phyloP scores from a whole-genome alignment of 176 grass and related monocot genomes.

The Oryza longistaminata region DNA sequence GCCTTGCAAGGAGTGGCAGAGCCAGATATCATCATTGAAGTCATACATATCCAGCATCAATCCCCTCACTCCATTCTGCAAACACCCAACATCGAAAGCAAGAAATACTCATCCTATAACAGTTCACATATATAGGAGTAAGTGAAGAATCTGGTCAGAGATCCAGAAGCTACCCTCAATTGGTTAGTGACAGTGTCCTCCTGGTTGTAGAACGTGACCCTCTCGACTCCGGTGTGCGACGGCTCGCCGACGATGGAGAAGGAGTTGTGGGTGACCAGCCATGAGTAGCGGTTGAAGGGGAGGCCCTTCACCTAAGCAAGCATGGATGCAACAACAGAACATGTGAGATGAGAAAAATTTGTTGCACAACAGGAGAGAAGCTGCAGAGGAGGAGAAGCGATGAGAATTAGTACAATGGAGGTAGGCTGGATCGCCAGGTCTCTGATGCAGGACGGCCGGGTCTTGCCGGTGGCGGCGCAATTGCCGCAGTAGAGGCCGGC shows the following conservation, averaged over 20 bases:
- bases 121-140: neutral
- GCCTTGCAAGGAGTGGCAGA: constrained; percentile 92
- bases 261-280: constrained; percentile 96
- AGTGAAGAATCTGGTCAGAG: neutral
- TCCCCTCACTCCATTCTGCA: constrained; percentile 84
- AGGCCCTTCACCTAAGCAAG: constrained; percentile 65
- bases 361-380: neutral
- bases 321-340: neutral
- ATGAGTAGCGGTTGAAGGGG: constrained; percentile 87
- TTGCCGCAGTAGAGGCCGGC: constrained; percentile 76
- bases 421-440: constrained; percentile 78
- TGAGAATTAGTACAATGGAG: constrained; percentile 51
- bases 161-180: constrained; percentile 53
- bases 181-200: constrained; percentile 95
- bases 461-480: constrained; percentile 68
- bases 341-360: constrained; percentile 4
- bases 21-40: constrained; percentile 83
- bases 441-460: constrained; percentile 64
- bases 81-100: neutral
- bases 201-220: constrained; percentile 97
- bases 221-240: constrained; percentile 72
- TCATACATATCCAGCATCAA: constrained; percentile 99
- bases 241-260: constrained; percentile 93
- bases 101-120: neutral
- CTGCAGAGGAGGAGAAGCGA: neutral